Base-by-base conservation (phyloP, 108 stramenopile genomes). In the Craspedostauros australis region DNA sequence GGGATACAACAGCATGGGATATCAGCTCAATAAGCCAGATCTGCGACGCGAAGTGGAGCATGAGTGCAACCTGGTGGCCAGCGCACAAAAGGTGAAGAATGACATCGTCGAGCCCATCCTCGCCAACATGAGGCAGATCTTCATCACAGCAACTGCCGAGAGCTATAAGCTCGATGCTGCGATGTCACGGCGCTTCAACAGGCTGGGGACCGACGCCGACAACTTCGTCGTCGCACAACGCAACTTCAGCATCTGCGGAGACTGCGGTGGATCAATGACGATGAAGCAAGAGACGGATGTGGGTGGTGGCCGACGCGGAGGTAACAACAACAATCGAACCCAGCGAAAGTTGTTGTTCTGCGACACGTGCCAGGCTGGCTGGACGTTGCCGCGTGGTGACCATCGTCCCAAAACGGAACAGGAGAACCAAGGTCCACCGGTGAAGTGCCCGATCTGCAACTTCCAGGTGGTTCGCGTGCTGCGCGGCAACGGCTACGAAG, bases 1-100 rank as follows among this genome's bases (percentile, higher is more conserved):
- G 57, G 94, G 94, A 30, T 95, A 95, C 71, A 92, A 95, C 46
- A 71, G 76, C 54, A 95, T 95, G 94, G 94, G 94, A 32, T 95
- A 95, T 47, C 94, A 93, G 52, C 70, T 95, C 23, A 95, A 95
- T 66, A 88, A 86, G 62, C 94, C 94, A 4, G 86, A 91, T 64
- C 55, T 95, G 47, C 71, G 94, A 29, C 65, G 90, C 39, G 84
- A 90, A 64, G 77, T 80, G 76, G 85, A 88, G 55, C 63, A 60
- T 19, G 86, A 91, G 53, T 91, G 90, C 72, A 87, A 77, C 51
- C 66, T 70, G 15, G 79, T 91, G 21, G 90, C 90, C 7, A 60
- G 57, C 18, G 76, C 82, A 8, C 70, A 68, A 39, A 93, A 90
- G 64, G 72, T 80, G 6, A 89, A 81, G 64, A 77, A 80, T 18